phyloP scores from a whole-genome alignment of 371 early-diverging fungal genomes.

The Zopfochytrium polystomum region DNA sequence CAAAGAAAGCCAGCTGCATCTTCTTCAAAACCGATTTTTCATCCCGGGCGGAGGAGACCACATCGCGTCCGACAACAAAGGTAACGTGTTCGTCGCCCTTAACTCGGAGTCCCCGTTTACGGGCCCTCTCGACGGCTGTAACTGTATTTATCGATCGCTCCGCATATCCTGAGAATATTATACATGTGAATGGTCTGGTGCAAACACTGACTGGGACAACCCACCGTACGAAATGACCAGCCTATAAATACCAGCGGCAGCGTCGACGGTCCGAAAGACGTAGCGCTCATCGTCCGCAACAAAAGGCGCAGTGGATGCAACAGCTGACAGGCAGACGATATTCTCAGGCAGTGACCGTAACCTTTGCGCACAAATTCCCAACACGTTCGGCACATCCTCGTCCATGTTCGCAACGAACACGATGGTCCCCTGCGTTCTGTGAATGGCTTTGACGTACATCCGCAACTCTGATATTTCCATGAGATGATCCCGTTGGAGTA shows the following conservation, averaged over 20 bases:
- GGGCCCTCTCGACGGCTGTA: conserved; percentile 31
- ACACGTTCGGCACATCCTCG: conserved; percentile 46
- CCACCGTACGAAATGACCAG: conserved; percentile 44
- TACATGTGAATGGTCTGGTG: background rate
- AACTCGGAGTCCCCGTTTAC: conserved; percentile 35
- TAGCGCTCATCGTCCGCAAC: conserved; percentile 42
- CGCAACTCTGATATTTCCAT: conserved; percentile 37
- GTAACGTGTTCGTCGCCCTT: conserved; percentile 28
- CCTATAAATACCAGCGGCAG: conserved; percentile 40
- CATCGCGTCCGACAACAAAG: conserved; percentile 41
- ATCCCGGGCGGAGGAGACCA: conserved; percentile 17
- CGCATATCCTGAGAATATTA: conserved; percentile 32
- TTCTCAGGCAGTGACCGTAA: conserved; percentile 38
- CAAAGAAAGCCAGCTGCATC: conserved; percentile 19
- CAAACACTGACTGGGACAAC: too few relatives aligned
- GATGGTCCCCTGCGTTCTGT: conserved; percentile 38
- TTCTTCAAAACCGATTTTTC: conserved; percentile 12
- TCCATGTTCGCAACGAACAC: conserved; percentile 44
- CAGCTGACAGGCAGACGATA: conserved; percentile 42
- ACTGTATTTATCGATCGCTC: conserved; percentile 41
- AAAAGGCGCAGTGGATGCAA: conserved; percentile 34
- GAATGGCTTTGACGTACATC: conserved; percentile 26
- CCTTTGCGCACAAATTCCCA: conserved; percentile 35
- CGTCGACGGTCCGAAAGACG: conserved; percentile 42
- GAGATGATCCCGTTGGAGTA: conserved; percentile 24